These are phyloP conservation scores for Dentiscutata heterogama DNA, from an alignment of 371 early-diverging fungal genomes.

Conservation along the genomic window DNA sequence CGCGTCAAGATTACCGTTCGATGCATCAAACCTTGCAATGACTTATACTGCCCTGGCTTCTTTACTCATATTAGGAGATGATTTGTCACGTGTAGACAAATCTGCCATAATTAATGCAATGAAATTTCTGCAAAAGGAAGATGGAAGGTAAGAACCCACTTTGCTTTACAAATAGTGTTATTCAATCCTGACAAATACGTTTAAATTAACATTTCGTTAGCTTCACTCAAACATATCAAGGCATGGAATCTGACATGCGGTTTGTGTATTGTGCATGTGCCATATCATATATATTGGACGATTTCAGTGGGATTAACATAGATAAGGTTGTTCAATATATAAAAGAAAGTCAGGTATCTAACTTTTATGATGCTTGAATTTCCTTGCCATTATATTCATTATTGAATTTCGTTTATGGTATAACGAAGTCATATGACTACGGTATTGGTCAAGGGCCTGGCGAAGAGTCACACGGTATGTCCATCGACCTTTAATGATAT, in stretches of 20 bases:
- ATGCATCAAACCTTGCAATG: slow-evolving; percentile 85
- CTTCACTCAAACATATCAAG: slow-evolving; percentile 72
- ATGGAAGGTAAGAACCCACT: slow-evolving; percentile 72
- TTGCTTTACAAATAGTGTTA: neutral
- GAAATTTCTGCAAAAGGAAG: slow-evolving; percentile 70
- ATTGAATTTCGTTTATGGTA: slow-evolving; percentile 5
- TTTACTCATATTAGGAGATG: slow-evolving; percentile 89
- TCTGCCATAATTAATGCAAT: slow-evolving; percentile 71
- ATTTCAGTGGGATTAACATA: slow-evolving; percentile 86
- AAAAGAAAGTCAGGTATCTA: slow-evolving; percentile 64
- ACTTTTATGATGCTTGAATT: slow-evolving; percentile 2
- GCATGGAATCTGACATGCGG: slow-evolving; percentile 86
- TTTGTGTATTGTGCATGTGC: slow-evolving; percentile 93
- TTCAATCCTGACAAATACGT: neutral
- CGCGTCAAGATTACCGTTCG: slow-evolving; percentile 56
- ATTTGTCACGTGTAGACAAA: slow-evolving; percentile 84
- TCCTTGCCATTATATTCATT: slow-evolving; percentile 6
- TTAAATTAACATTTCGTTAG: slow-evolving; percentile 51
- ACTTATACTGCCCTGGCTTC: slow-evolving; percentile 91
- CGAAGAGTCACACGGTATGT: slow-evolving; percentile 88
- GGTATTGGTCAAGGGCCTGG: slow-evolving; percentile 84
- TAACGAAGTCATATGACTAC: slow-evolving; percentile 75
- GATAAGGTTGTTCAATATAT: slow-evolving; percentile 75
- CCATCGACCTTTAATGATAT: neutral
- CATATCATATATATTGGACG: slow-evolving; percentile 83